Base-by-base conservation (phyloP, 495 filamentous ascomycete species). In the Neurospora sp. region DNA sequence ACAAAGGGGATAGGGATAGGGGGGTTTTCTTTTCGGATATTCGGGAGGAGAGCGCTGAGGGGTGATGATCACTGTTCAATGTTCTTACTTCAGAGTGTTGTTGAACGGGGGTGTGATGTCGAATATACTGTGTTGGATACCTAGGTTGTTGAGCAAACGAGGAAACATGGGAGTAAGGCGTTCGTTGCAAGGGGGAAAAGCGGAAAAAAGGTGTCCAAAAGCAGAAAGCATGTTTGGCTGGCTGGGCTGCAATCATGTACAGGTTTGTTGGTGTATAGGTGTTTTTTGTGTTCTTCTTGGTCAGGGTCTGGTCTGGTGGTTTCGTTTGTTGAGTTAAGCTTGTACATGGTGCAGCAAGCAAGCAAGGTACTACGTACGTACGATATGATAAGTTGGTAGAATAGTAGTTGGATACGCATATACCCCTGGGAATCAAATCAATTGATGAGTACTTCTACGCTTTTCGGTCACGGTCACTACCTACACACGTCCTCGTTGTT, bases 21-120 rank as follows among this genome's bases (percentile, higher is more conserved):
- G 75, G 76, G 68, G 76, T 78, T 1, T 75, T 69, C 59, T 81
- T 81, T 72, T 72, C 72, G 9, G 79, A 78, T 69, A 78, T 81
- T 2, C 45, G 44, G 20, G 79, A 81, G 71, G 79, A 78, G 44
- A 73, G 70, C 8, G 73, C 70, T 5, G 80, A 78, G n/a, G 76
- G 74, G 1, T 72, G 65, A 39, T 47, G 31, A 5, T 35, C 35
- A 35, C 35, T 35, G 35, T 35, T 35, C 35, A 37, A 0, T 41
- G 40, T 41, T 3, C 10, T 12, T 41, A 27, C 40, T 41, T 41
- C 14, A 14, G 39, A 16, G 39, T 41, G 39, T 0, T 41, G 40
- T 41, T 41, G 40, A 45, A 45, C 8, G 7, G 42, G 1, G 18
- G 27, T 45, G 42, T n/a, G 42, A 44, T 45, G 18, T 9, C 7